Conservation (phyloP, 176 grass and related monocot species). For the Carex parvula region DNA sequence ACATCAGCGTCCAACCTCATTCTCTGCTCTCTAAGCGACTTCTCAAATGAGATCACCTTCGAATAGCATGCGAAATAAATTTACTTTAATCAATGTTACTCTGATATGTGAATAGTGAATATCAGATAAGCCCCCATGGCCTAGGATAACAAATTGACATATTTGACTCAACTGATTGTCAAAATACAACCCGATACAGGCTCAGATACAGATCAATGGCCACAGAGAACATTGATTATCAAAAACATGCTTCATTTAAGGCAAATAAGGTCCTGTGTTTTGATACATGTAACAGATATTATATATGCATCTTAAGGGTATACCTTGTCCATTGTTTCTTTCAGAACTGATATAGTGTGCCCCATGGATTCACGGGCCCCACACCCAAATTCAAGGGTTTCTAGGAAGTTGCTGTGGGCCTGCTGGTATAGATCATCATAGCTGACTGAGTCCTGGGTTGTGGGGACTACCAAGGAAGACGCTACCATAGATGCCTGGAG, state of each 20-base stretch:
- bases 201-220: too few species aligned
- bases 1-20: constrained; percentile 52
- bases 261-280: background rate
- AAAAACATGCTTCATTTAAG: background rate
- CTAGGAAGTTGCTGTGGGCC: constrained; percentile 57
- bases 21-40: constrained; percentile 65
- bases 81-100: background rate
- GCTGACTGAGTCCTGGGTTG: constrained; percentile 42
- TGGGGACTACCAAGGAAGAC: constrained; percentile 3
- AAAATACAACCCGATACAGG: background rate
- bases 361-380: constrained; percentile 54
- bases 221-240: background rate
- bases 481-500: constrained; percentile 45
- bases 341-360: constrained; percentile 65
- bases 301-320: background rate
- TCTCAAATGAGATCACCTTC: constrained; percentile 68
- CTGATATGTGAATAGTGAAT: background rate
- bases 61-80: background rate
- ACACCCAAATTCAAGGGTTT: constrained; percentile 72
- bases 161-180: background rate
- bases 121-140: background rate
- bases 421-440: constrained; percentile 75
- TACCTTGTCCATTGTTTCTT: constrained; percentile 64
- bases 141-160: background rate
- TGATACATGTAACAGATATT: background rate